Percentiles rank a stretch among this genome's conserved stretches.
These are phyloP conservation scores for Farysia itapuensis DNA, from an alignment of 1,284 basidiomycete genomes.

Conservation along the genomic window DNA sequence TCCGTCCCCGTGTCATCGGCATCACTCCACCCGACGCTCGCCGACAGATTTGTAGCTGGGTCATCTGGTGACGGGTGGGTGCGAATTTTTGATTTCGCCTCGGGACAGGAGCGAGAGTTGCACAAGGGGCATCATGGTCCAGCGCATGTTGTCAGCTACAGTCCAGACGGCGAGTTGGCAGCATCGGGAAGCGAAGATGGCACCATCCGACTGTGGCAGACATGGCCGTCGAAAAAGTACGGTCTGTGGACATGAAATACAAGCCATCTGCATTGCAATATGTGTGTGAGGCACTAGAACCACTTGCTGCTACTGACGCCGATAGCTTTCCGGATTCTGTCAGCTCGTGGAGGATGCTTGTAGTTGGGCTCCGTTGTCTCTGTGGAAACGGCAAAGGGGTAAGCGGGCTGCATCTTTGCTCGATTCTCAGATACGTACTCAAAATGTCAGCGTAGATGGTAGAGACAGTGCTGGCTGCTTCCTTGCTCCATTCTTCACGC, in stretches of 20 bases:
- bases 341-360: slow-evolving; percentile 8
- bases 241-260: slow-evolving; percentile 77
- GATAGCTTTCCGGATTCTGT: slow-evolving; percentile 21
- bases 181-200: slow-evolving; percentile 84
- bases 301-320: slow-evolving; percentile 23
- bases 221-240: slow-evolving; percentile 85
- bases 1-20: slow-evolving; percentile 75
- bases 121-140: slow-evolving; percentile 97
- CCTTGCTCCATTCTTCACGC: slow-evolving; percentile 70
- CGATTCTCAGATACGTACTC: too few species aligned
- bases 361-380: slow-evolving; percentile 4
- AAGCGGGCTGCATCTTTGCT: too few species aligned
- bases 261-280: neutral
- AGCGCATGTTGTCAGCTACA: slow-evolving; percentile 88
- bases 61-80: slow-evolving; percentile 92
- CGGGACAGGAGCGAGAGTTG: slow-evolving; percentile 85
- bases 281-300: slow-evolving; percentile 8
- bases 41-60: slow-evolving; percentile 92
- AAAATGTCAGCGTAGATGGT: slow-evolving; percentile 71
- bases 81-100: slow-evolving; percentile 78
- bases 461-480: slow-evolving; percentile 66
- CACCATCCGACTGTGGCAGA: slow-evolving; percentile 95
- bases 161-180: slow-evolving; percentile 97
- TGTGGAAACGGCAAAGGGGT: too few species aligned
- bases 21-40: slow-evolving; percentile 82